Percentiles rank a stretch among this genome's conserved stretches.
phyloP scores from a whole-genome alignment of 176 grass and related monocot genomes.

The Eremochloa ophiuroides region DNA sequence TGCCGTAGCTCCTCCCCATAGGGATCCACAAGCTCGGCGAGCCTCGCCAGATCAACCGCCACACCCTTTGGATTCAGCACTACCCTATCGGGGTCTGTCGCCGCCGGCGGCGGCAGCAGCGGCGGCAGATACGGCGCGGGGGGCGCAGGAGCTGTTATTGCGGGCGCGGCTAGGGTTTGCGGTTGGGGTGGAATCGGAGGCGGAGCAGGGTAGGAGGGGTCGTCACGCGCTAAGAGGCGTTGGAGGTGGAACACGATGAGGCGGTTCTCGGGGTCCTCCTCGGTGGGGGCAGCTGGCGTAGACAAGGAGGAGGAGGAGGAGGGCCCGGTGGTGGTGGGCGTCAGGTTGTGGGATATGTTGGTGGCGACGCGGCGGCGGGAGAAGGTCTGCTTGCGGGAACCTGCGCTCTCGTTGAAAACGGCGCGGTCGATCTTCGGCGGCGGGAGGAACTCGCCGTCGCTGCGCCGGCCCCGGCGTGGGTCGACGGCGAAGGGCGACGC shows the following conservation, averaged over 20 bases:
- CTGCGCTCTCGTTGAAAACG: slow-evolving; percentile 95
- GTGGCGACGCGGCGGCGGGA: slow-evolving; percentile 62
- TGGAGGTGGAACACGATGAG: slow-evolving; percentile 62
- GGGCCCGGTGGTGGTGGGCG: slow-evolving; percentile 21
- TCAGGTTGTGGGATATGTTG: slow-evolving; percentile 36
- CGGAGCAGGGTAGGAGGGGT: slow-evolving; percentile 35
- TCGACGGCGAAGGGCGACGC: slow-evolving; percentile 54
- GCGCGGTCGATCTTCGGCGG: slow-evolving; percentile 74
- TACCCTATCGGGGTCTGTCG: slow-evolving; percentile 43
- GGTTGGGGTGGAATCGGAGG: slow-evolving; percentile 19
- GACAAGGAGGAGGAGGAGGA: slow-evolving; percentile 16
- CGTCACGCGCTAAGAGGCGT: slow-evolving; percentile 48
- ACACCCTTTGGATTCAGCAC: slow-evolving; percentile 61
- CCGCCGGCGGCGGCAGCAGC: background rate
- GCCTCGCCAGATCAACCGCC: slow-evolving; percentile 52
- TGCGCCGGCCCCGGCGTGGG: slow-evolving; percentile 42
- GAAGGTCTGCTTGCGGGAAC: slow-evolving; percentile 89
- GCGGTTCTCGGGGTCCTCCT: slow-evolving; percentile 50
- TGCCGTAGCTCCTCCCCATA: slow-evolving; percentile 67
- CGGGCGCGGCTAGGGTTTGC: slow-evolving; percentile 34
- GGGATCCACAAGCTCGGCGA: slow-evolving; percentile 66
- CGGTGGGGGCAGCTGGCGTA: background rate
- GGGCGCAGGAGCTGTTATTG: background rate
- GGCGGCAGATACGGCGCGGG: slow-evolving; percentile 5
- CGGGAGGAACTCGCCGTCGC: slow-evolving; percentile 47